phyloP scores from a whole-genome alignment of 139 green algal genomes.

The Volvox africanus region DNA sequence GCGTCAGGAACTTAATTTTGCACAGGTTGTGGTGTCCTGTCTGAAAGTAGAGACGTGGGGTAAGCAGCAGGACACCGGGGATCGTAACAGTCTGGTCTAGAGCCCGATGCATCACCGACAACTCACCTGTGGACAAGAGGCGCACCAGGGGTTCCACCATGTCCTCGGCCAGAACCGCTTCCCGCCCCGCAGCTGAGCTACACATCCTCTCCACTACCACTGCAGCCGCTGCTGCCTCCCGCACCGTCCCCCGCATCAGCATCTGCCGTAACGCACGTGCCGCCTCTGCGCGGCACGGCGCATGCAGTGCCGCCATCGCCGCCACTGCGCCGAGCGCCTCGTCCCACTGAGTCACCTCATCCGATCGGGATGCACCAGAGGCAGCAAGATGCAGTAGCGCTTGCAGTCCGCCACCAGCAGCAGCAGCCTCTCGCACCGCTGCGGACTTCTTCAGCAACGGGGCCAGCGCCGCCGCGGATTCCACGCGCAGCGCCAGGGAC shows the following conservation, averaged over 20 bases:
- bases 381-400: constrained; percentile 17
- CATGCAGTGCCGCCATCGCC: constrained; percentile 36
- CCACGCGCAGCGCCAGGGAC: not conserved
- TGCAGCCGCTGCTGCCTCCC: constrained; percentile 29
- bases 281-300: not conserved
- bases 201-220: constrained; percentile 13
- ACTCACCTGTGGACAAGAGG: constrained; percentile 2
- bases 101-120: not conserved
- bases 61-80: too few species aligned
- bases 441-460: constrained; percentile 6
- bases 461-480: constrained; percentile 4
- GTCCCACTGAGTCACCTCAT: not conserved
- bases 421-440: not conserved
- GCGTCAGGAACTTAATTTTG: too few species aligned
- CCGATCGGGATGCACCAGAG: too few species aligned
- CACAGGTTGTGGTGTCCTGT: too few species aligned
- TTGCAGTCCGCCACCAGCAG: not conserved
- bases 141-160: constrained; percentile 34
- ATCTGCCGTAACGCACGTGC: constrained; percentile 21
- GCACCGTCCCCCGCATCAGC: constrained; percentile 37
- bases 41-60: too few species aligned
- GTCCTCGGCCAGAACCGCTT: constrained; percentile 41
- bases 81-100: not conserved
- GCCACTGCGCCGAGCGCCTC: constrained; percentile 25
- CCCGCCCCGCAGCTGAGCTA: constrained; percentile 19